Conservation (phyloP, 129 eudicot species). For the Solidago caesia region DNA sequence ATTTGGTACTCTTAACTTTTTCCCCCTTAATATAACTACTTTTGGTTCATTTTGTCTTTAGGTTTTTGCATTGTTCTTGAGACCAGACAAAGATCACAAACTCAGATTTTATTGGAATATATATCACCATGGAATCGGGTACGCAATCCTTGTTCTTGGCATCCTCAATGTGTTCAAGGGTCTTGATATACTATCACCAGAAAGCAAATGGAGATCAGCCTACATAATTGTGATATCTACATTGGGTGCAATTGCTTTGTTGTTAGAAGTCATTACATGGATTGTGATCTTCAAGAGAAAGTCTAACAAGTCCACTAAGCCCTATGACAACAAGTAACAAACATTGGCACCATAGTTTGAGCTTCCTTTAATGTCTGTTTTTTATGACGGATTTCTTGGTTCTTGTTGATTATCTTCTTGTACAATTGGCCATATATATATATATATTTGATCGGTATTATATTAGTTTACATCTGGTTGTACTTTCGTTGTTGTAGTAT, state of each 20-base stretch:
- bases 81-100: slow-evolving; percentile 90
- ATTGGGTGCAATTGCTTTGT: slow-evolving; percentile 55
- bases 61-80: slow-evolving; percentile 86
- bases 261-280: slow-evolving; percentile 80
- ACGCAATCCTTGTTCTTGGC: slow-evolving; percentile 65
- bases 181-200: slow-evolving; percentile 65
- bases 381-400: slow-evolving; percentile 2
- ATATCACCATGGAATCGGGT: slow-evolving; percentile 85
- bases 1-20: not conserved
- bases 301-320: slow-evolving; percentile 58
- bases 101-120: slow-evolving; percentile 81
- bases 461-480: slow-evolving; percentile 8
- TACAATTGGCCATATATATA: slow-evolving; percentile 7
- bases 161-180: slow-evolving; percentile 87
- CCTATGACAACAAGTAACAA: slow-evolving; percentile 49
- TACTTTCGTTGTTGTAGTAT: slow-evolving; percentile 17
- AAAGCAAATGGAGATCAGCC: slow-evolving; percentile 63
- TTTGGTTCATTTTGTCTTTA: slow-evolving; percentile 12
- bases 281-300: slow-evolving; percentile 47
- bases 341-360: slow-evolving; percentile 41
- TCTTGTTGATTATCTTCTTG: slow-evolving; percentile 21
- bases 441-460: not conserved
- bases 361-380: slow-evolving; percentile 13
- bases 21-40: not conserved
- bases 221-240: slow-evolving; percentile 45